Conservation (phyloP, 2,329 filamentous ascomycete genomes). For the Fusarium sp. region DNA sequence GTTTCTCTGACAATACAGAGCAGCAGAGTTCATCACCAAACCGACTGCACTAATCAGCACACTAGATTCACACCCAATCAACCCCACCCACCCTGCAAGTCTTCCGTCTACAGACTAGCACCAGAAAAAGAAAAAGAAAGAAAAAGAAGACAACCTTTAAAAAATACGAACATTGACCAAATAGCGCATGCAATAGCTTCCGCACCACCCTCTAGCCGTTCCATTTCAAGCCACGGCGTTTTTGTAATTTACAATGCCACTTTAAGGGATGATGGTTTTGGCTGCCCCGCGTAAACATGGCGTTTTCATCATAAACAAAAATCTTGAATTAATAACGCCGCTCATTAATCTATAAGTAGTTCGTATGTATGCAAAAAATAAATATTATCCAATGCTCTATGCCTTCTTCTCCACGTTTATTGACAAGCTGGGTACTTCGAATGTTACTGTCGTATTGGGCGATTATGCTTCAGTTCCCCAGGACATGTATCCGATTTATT, state of each 20-base stretch:
- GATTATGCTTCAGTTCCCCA: slow-evolving; percentile 66
- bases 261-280: slow-evolving; percentile 6
- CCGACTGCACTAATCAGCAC: slow-evolving; percentile 7
- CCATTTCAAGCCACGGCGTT: slow-evolving; percentile 17
- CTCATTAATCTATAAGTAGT: slow-evolving; percentile 39
- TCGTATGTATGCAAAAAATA: slow-evolving; percentile 19
- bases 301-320: slow-evolving; percentile 1
- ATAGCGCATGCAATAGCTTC: neutral
- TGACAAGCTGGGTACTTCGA: slow-evolving; percentile 56
- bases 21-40: slow-evolving; percentile 10
- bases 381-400: neutral
- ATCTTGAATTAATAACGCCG: slow-evolving; percentile 7
- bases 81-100: neutral
- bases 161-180: slow-evolving; percentile 23
- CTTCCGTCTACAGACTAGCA: neutral
- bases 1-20: slow-evolving; percentile 27
- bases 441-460: slow-evolving; percentile 60
- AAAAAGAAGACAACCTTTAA: neutral
- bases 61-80: slow-evolving; percentile 16
- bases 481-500: slow-evolving; percentile 65
- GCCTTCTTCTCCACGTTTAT: slow-evolving; percentile 51
- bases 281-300: slow-evolving; percentile 17
- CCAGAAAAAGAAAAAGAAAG: neutral
- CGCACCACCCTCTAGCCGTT: slow-evolving; percentile 17
- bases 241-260: slow-evolving; percentile 4